These are phyloP conservation scores for Aureobasidium sp. DNA, from an alignment of 2,329 filamentous ascomycete genomes.

Conservation along the genomic window DNA sequence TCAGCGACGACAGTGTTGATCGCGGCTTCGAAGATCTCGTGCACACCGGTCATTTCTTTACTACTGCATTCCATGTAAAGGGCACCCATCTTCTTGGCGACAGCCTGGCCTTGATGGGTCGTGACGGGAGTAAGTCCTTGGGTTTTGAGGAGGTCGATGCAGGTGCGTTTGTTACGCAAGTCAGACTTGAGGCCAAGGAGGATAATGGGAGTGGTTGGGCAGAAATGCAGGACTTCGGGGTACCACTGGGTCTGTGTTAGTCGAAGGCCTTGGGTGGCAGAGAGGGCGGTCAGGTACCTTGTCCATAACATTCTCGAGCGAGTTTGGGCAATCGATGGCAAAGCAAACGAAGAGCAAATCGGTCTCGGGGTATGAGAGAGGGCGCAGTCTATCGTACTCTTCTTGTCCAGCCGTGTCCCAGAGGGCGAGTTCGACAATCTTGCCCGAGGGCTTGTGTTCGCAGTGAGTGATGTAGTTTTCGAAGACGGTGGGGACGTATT, in stretches of 20 bases:
- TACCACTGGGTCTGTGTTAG: constrained; percentile 66
- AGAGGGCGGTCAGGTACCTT: constrained; percentile 56
- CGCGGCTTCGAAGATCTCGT: constrained; percentile 90
- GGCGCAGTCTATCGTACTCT: constrained; percentile 92
- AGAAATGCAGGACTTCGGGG: constrained; percentile 97
- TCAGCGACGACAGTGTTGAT: constrained; percentile 84
- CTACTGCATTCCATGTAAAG: constrained; percentile 98
- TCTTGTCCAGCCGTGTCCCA: constrained; percentile 99
- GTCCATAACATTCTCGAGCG: constrained; percentile 95
- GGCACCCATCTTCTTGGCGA: constrained; percentile 89
- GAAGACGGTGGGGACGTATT: constrained; percentile 99
- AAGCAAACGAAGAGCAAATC: constrained; percentile 98
- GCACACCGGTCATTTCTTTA: constrained; percentile 92
- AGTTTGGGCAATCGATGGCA: constrained; percentile 97
- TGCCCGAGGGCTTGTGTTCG: constrained; percentile 76
- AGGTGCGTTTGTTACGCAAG: constrained; percentile 87
- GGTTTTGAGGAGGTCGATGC: constrained; percentile 97
- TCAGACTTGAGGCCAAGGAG: constrained; percentile 96
- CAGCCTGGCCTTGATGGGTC: constrained; percentile 75
- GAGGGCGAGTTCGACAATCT: constrained; percentile 90
- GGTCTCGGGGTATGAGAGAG: constrained; percentile 94
- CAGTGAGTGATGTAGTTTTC: constrained; percentile 99
- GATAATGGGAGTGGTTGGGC: constrained; percentile 90
- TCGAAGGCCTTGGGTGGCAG: neutral
- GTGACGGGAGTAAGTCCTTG: constrained; percentile 95